phyloP scores from a whole-genome alignment of 805 yeast genomes.

The Kazachstania africana region DNA sequence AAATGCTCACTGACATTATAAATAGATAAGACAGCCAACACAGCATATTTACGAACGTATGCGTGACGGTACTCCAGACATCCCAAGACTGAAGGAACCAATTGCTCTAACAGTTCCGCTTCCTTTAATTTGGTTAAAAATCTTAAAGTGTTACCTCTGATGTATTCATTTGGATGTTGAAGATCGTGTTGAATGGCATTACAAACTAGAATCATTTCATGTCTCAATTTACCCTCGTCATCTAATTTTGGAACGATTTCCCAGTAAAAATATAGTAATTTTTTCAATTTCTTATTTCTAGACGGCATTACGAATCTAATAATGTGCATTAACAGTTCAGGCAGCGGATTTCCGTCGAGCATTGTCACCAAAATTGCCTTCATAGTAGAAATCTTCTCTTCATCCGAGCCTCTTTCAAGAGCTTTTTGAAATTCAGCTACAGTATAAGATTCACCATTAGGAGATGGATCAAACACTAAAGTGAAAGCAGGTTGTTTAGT shows the following conservation, averaged over 20 bases:
- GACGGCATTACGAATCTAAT: conserved; percentile 97
- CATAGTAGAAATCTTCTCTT: conserved; percentile 81
- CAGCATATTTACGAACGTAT: conserved; percentile 94
- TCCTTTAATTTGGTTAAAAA: conserved; percentile 84
- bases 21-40: conserved; percentile 77
- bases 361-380: conserved; percentile 72
- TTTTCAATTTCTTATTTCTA: conserved; percentile 79
- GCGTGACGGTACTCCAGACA: conserved; percentile 96
- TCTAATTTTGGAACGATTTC: conserved; percentile 93
- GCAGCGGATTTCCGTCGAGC: conserved; percentile 87
- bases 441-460: conserved; percentile 46
- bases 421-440: conserved; percentile 62
- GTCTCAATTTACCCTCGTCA: conserved; percentile 80
- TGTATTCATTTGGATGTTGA: conserved; percentile 95
- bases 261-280: conserved; percentile 90
- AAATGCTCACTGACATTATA: conserved; percentile 74
- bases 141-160: conserved; percentile 90
- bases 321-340: conserved; percentile 89
- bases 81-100: conserved; percentile 83
- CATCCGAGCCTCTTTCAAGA: conserved; percentile 85
- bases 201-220: conserved; percentile 97
- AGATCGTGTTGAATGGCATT: conserved; percentile 95
- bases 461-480: conserved; percentile 64
- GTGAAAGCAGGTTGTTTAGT: conserved; percentile 47
- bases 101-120: conserved; percentile 87